Conservation (phyloP, 2,329 filamentous ascomycete species). For the Colletotrichum tamarilloi region DNA sequence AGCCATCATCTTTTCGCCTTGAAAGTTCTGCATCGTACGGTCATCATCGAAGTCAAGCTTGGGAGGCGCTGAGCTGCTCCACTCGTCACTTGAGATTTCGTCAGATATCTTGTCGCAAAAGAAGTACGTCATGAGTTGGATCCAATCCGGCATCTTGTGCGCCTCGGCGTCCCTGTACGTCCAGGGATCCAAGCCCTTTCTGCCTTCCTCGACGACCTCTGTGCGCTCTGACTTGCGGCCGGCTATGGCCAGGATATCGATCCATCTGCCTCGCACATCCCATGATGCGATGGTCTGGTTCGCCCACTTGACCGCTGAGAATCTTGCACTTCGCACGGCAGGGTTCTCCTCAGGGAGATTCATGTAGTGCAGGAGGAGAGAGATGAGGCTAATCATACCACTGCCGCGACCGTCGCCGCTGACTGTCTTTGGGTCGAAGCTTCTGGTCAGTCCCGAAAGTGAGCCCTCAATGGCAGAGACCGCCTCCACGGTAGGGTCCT, state of each 20-base stretch:
- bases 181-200: conserved; percentile 83
- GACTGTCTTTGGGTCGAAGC: conserved; percentile 51
- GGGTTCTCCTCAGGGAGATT: conserved; percentile 58
- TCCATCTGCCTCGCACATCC: conserved; percentile 85
- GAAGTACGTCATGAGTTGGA: conserved; percentile 59
- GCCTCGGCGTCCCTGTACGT: conserved; percentile 51
- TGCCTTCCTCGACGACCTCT: conserved; percentile 90
- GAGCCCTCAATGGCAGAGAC: conserved; percentile 91
- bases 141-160: conserved; percentile 60
- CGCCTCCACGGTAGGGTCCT: conserved; percentile 80
- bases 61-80: conserved; percentile 3
- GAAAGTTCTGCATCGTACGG: conserved; percentile 58
- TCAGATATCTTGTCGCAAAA: conserved; percentile 49
- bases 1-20: conserved; percentile 60
- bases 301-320: conserved; percentile 87
- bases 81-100: conserved; percentile 8
- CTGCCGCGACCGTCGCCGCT: conserved; percentile 39
- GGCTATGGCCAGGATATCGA: conserved; percentile 84
- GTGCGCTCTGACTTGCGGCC: conserved; percentile 75
- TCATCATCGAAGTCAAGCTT: conserved; percentile 39
- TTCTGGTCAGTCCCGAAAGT: conserved; percentile 75
- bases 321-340: conserved; percentile 79
- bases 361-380: conserved; percentile 77
- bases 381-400: conserved; percentile 48
- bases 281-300: conserved; percentile 87